Evolutionary conservation across 1,139 yeast genomes (phyloP).

Genomic region (Zygosaccharomyces sapae): DNA sequence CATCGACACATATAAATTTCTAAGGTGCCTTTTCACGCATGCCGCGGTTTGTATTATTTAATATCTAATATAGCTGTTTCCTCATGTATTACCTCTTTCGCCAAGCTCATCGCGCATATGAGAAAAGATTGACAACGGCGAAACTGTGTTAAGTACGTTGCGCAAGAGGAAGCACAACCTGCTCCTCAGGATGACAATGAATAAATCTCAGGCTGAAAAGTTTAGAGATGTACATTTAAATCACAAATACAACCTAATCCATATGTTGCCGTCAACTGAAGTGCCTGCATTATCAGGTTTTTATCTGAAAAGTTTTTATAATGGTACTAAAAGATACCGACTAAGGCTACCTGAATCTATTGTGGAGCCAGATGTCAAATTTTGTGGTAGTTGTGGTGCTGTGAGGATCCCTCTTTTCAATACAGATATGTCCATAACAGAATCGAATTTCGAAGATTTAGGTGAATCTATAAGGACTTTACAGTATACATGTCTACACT

Average conservation of each 20-base stretch:
- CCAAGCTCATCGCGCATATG: not conserved
- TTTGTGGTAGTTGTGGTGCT: constrained; percentile 47
- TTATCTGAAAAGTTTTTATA: constrained; percentile 31
- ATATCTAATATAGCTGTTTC: not conserved
- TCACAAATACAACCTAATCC: constrained; percentile 32
- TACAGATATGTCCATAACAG: constrained; percentile 28
- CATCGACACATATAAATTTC: not conserved
- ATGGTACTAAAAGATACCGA: constrained; percentile 31
- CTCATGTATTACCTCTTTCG: not conserved
- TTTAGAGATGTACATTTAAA: constrained; percentile 29
- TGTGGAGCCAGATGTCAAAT: constrained; percentile 32
- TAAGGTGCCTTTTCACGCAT: not conserved
- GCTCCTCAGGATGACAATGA: constrained; percentile 17
- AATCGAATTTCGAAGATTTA: constrained; percentile 5
- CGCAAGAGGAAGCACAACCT: not conserved
- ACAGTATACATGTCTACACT: constrained; percentile 36
- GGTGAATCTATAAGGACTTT: constrained; percentile 24
- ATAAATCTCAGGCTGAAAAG: constrained; percentile 28
- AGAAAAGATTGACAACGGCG: not conserved
- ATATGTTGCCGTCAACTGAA: constrained; percentile 24
- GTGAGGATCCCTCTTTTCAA: constrained; percentile 48
- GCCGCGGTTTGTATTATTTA: not conserved
- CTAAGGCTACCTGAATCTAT: constrained; percentile 27
- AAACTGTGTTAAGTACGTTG: not conserved
- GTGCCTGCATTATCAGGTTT: constrained; percentile 31